A percentile compares a stretch with the other conserved stretches of the same genome.
These are phyloP conservation scores for Porcisia deanei DNA, from an alignment of 208 protist species.

Conservation along the genomic window DNA sequence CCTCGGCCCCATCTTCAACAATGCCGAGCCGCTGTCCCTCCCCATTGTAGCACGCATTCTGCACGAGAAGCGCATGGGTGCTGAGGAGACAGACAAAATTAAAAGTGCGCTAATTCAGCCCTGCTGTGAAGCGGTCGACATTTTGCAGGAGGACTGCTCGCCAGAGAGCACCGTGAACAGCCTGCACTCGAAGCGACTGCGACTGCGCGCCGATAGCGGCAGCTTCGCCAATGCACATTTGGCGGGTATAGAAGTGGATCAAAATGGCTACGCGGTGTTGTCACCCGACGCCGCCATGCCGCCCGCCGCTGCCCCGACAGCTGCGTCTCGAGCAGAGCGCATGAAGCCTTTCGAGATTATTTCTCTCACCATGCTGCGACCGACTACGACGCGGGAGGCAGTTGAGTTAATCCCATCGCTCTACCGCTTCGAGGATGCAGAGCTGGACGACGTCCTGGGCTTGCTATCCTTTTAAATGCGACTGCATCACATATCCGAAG, in stretches of 20 bases:
- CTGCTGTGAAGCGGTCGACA: slow-evolving; percentile 56
- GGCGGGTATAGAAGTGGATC: slow-evolving; percentile 28
- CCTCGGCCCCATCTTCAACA: slow-evolving; percentile 69
- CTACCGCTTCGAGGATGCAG: slow-evolving; percentile 63
- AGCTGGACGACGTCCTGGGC: slow-evolving; percentile 46
- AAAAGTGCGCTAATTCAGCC: slow-evolving; percentile 40
- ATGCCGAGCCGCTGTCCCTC: slow-evolving; percentile 72
- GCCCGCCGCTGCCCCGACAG: slow-evolving; percentile 6
- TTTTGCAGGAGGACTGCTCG: slow-evolving; percentile 68
- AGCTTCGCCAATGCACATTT: slow-evolving; percentile 49
- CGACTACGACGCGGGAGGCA: slow-evolving; percentile 63
- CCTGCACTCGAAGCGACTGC: slow-evolving; percentile 39
- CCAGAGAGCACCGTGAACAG: slow-evolving; percentile 27
- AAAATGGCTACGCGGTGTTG: slow-evolving; percentile 35
- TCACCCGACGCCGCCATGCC: slow-evolving; percentile 3
- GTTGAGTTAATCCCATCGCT: slow-evolving; percentile 77
- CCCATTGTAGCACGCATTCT: slow-evolving; percentile 66
- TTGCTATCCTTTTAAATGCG: slow-evolving; percentile 26
- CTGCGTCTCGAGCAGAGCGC: slow-evolving; percentile 23
- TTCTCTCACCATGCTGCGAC: slow-evolving; percentile 69
- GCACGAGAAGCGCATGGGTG: slow-evolving; percentile 37
- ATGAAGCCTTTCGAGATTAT: slow-evolving; percentile 83
- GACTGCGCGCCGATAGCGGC: slow-evolving; percentile 28
- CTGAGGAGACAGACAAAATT: slow-evolving; percentile 29
- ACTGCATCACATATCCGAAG: background rate